Evolutionary conservation across 2,329 filamentous ascomycete species (phyloP).

Genomic region (Elsinoe fawcettii): DNA sequence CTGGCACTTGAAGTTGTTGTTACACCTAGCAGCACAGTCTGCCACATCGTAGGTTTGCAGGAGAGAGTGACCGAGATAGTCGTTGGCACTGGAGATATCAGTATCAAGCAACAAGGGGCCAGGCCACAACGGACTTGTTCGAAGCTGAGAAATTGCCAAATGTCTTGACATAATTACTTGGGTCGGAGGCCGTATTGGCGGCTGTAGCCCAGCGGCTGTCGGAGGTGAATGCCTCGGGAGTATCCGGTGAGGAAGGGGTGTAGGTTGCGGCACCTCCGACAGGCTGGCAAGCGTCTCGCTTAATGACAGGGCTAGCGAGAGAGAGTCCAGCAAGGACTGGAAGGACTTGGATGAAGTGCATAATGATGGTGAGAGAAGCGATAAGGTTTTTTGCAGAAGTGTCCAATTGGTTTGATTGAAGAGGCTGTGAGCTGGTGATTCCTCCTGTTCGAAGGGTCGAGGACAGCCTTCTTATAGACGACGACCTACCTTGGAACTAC

Average conservation of each 20-base stretch:
- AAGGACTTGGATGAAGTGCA: not conserved
- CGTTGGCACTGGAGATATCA: not conserved
- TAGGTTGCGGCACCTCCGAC: not conserved
- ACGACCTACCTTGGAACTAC: not conserved
- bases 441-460: not conserved
- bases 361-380: not conserved
- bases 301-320: not conserved
- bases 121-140: constrained; percentile 16
- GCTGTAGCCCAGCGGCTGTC: constrained; percentile 19
- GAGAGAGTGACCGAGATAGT: constrained; percentile 23
- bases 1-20: constrained; percentile 12
- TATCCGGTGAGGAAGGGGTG: constrained; percentile 16
- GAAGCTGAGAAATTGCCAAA: constrained; percentile 26
- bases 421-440: not conserved
- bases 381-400: not conserved
- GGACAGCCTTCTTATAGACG: not conserved
- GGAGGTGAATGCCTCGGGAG: constrained; percentile 21
- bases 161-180: constrained; percentile 22
- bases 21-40: constrained; percentile 10
- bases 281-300: not conserved
- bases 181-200: constrained; percentile 23
- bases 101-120: not conserved
- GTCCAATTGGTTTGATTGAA: not conserved
- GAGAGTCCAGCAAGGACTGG: not conserved
- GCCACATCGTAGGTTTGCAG: constrained; percentile 14